Conservation (phyloP, 2,329 filamentous ascomycete species). For the Trichoderma atroviride region DNA sequence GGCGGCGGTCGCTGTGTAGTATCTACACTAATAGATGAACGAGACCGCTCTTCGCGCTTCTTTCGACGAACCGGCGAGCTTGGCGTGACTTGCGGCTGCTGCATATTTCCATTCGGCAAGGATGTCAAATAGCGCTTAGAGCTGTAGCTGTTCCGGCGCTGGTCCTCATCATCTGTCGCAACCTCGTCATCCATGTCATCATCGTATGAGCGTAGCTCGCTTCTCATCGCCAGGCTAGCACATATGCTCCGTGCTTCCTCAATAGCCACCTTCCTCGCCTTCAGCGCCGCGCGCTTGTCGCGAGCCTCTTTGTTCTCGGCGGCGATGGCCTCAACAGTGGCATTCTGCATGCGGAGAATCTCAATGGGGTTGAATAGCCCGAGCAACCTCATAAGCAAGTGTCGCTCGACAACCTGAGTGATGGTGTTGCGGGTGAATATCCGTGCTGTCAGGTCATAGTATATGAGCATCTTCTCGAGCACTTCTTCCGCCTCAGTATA, state of each 20-base stretch:
- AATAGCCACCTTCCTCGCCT: conserved; percentile 53
- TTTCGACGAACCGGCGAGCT: conserved; percentile 32
- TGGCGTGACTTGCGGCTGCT: conserved; percentile 28
- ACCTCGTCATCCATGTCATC: conserved; percentile 39
- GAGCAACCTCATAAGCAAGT: conserved; percentile 55
- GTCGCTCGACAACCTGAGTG: conserved; percentile 55
- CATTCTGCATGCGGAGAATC: conserved; percentile 50
- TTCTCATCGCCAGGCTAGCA: conserved; percentile 55
- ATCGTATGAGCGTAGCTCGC: conserved; percentile 48
- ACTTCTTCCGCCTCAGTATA: conserved; percentile 57
- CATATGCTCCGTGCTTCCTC: conserved; percentile 55
- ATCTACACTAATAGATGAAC: conserved; percentile 26
- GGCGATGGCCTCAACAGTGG: conserved; percentile 52
- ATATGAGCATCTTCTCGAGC: conserved; percentile 59
- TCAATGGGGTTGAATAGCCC: conserved; percentile 56
- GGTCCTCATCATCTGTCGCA: conserved; percentile 38
- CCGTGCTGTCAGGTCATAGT: conserved; percentile 56
- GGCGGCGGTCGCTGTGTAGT: conserved; percentile 26
- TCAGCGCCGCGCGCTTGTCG: conserved; percentile 51
- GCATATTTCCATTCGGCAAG: conserved; percentile 25
- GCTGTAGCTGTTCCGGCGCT: conserved; percentile 20
- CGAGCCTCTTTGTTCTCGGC: conserved; percentile 57
- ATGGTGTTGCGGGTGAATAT: conserved; percentile 57
- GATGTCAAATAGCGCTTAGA: conserved; percentile 27
- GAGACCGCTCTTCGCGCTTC: conserved; percentile 33